Evolutionary conservation across 768 basidiomycete species (phyloP).

Genomic region (Trichaptum fuscoviolaceum): DNA sequence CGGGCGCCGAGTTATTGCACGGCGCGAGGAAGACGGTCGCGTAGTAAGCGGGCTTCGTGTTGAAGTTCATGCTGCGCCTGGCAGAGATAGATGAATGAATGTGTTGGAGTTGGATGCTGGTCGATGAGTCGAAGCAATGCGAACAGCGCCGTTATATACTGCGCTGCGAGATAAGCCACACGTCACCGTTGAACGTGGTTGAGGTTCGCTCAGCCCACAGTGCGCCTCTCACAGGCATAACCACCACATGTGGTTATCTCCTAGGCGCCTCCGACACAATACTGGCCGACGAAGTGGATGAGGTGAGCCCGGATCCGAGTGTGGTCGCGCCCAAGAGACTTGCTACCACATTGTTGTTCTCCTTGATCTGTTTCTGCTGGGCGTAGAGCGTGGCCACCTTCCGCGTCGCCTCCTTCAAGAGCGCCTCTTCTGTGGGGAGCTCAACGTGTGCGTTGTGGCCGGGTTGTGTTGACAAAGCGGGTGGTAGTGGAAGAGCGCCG

Average conservation of each 20-base stretch:
- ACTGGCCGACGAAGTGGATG: not conserved
- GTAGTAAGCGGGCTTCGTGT: not conserved
- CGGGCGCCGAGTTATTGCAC: not conserved
- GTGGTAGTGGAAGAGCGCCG: slow-evolving; percentile 51
- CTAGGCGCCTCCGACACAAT: not conserved
- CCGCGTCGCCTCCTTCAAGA: slow-evolving; percentile 36
- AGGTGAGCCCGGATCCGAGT: not conserved
- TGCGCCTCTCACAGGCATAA: not conserved
- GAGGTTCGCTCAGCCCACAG: not conserved
- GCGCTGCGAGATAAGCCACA: not conserved
- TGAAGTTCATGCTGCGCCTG: not conserved
- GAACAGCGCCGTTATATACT: not conserved
- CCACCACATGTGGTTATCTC: not conserved
- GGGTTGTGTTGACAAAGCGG: slow-evolving; percentile 20
- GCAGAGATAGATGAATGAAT: not conserved
- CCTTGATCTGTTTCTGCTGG: slow-evolving; percentile 46
- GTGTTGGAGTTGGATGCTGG: not conserved
- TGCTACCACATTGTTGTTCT: slow-evolving; percentile 49
- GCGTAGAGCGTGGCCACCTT: slow-evolving; percentile 46
- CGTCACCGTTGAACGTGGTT: not conserved
- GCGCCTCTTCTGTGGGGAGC: slow-evolving; percentile 40
- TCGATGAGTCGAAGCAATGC: not conserved
- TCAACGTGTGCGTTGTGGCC: slow-evolving; percentile 11
- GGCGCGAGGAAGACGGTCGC: not conserved
- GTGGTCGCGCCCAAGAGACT: slow-evolving; percentile 28